Evolutionary conservation across 768 basidiomycete genomes (phyloP), one percentile per base, ranked within the genome.

Genomic region (Austroboletus eburneus): DNA sequence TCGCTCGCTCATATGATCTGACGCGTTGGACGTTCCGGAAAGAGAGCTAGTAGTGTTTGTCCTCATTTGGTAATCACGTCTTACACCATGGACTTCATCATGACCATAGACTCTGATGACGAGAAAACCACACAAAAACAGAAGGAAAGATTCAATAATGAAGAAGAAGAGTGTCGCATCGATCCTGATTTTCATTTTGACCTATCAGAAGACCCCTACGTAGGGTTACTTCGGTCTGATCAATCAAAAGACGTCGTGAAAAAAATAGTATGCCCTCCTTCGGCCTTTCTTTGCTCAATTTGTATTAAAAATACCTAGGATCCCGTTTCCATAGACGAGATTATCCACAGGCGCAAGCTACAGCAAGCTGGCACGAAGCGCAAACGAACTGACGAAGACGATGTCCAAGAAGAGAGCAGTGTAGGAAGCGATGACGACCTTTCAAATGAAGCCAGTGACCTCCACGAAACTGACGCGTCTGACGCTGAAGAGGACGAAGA

Each of bases 241-340:
- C 71, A 69, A 30, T 45, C 74, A n/a, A 64, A 74, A 39, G 87
- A 85, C 58, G 57, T 78, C 29, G 80, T 85, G 24, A 79, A 80
- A 68, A 75, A 73, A 36, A 80, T 78, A 22, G 85, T 87, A 39
- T 40, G 62, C 49, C 75, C 42, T 27, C 16, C 16, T 68, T 55
- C 6, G 4, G 18, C 7, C 39, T 48, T 42, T 49, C 34, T 42
- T 24, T 30, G 3, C 7, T 42, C 25, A 18, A 16, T 34, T 37
- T 35, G 25, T 25, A 51, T 30, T 50, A 44, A 43, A 54, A 42
- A 30, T 32, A 48, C 21, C 45, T 52, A 90, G 85, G 70, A 78
- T 62, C 83, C 84, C n/a, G 80, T 95, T 43, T 90, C 85, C 37
- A 84, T 97, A 9, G 87, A 95, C 64, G 91, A 95, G 58, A 94